Evolutionary conservation across 768 basidiomycete species (phyloP).

Genomic region (Boletus insuetus): DNA sequence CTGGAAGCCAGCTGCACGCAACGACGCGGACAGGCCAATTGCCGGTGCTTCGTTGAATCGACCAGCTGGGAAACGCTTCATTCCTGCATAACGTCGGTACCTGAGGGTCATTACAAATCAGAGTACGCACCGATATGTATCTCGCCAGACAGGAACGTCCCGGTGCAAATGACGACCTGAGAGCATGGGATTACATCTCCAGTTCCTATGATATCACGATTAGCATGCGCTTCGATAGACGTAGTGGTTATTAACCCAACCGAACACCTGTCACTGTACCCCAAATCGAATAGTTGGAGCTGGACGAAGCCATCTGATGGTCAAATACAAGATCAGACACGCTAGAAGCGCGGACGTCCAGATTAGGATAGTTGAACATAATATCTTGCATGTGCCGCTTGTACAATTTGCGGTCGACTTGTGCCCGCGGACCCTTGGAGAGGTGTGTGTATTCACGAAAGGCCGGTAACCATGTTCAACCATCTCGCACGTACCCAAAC

Average conservation of each 20-base stretch:
- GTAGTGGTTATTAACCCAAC: conserved; percentile 46
- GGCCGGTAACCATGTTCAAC: too few species aligned
- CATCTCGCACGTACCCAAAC: conserved; percentile 67
- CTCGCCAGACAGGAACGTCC: conserved; percentile 88
- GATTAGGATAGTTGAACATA: conserved; percentile 61
- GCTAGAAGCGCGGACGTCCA: conserved; percentile 68
- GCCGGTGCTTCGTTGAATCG: conserved; percentile 71
- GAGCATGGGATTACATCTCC: conserved; percentile 76
- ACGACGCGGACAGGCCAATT: conserved; percentile 71
- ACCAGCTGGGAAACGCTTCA: conserved; percentile 76
- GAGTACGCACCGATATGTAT: conserved; percentile 72
- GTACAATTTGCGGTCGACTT: conserved; percentile 84
- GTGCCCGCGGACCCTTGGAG: conserved; percentile 78
- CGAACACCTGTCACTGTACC: conserved; percentile 62
- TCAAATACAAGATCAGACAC: conserved; percentile 79
- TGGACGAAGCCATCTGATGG: conserved; percentile 31
- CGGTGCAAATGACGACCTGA: conserved; percentile 85
- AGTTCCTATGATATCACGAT: conserved; percentile 45
- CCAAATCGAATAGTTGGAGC: conserved; percentile 35
- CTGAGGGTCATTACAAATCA: not conserved
- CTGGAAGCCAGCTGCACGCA: conserved; percentile 71
- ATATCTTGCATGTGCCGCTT: conserved; percentile 76
- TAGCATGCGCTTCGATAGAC: not conserved
- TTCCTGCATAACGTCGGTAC: conserved; percentile 38
- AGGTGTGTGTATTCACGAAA: not conserved